Base-by-base conservation (phyloP, 257 asterid genomes). In the Gentiana macrophylla region DNA sequence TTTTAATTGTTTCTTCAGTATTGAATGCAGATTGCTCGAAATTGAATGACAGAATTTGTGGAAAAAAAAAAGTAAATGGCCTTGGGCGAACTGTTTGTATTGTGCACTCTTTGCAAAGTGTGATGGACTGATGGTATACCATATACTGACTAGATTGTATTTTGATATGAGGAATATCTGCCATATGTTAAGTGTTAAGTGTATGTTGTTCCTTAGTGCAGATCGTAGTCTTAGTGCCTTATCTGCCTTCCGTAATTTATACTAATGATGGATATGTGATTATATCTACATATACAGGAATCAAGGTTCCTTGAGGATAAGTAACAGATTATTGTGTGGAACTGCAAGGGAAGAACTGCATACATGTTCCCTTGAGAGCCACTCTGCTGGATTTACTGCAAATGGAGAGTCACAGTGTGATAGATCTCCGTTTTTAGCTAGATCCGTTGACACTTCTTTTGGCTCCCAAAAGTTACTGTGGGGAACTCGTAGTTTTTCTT, bases 401-500 rank as follows among this genome's bases (percentile, higher is more conserved):
- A 52, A 66, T 62, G 65, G 9, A 47, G 67, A 62, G 58, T 51
- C 60, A 41, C 57, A 35, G 12, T 44, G 66, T 59, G 61, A 73
- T 55, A 70, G 70, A 56, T 45, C 57, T 43, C 50, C 49, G 37
- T 56, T 60, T 64, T 62, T 63, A 8, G 55, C 70, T 54, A 70
- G 70, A 72, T 74, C 63, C 52, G 74, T 58, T 67, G 67, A 57
- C 67, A 55, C 71, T 11, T 33, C 72, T 43, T 54, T 47, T 38
- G 67, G 68, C 62, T 65, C 59, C 55, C 62, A 70, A 35, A 70
- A 60, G 47, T 57, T 66, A 50, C 63, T 32, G 57, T n/a, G 13
- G 44, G 73, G 69, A 60, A 67, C 50, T 32, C 62, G 48, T 57
- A 62, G 74, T 24, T 73, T 84, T 70, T 77, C 82, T 55, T 77